phyloP scores from a whole-genome alignment of 768 basidiomycete genomes.

The Lanmaoa rubissima region DNA sequence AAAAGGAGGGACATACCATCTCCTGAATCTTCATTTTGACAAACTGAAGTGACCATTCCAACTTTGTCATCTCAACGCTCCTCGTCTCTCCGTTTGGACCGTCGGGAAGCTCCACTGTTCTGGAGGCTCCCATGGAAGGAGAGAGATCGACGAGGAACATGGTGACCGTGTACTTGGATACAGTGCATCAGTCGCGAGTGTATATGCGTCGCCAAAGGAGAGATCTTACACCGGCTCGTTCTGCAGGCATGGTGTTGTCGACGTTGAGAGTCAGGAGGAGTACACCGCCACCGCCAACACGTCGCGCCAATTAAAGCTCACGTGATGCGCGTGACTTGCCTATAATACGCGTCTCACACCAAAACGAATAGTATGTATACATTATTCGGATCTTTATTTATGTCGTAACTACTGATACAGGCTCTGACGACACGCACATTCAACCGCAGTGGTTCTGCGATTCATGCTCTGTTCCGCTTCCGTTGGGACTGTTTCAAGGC shows the following conservation, averaged over 20 bases:
- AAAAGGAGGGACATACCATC: slow-evolving; percentile 53
- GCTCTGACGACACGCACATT: neutral
- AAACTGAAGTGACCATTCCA: slow-evolving; percentile 82
- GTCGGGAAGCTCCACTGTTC: slow-evolving; percentile 54
- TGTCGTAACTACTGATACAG: slow-evolving; percentile 11
- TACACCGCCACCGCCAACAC: slow-evolving; percentile 17
- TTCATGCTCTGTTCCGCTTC: slow-evolving; percentile 58
- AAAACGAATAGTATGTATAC: neutral
- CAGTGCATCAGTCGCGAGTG: slow-evolving; percentile 7
- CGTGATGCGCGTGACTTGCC: slow-evolving; percentile 27
- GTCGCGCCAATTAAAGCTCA: slow-evolving; percentile 30
- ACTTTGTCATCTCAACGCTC: slow-evolving; percentile 64
- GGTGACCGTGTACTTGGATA: slow-evolving; percentile 70
- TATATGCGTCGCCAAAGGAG: neutral
- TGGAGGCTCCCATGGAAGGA: slow-evolving; percentile 72
- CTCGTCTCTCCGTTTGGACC: slow-evolving; percentile 50
- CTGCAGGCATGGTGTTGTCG: slow-evolving; percentile 58
- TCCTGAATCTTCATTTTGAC: slow-evolving; percentile 90
- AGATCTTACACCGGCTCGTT: slow-evolving; percentile 70
- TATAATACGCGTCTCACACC: no score
- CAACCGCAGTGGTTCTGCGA: neutral
- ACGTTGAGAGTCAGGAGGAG: slow-evolving; percentile 14
- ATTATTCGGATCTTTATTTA: no score
- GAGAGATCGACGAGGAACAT: slow-evolving; percentile 91
- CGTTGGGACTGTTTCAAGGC: slow-evolving; percentile 45